phyloP scores from a whole-genome alignment of 106 monocot genomes.

The Posidonia australis region DNA sequence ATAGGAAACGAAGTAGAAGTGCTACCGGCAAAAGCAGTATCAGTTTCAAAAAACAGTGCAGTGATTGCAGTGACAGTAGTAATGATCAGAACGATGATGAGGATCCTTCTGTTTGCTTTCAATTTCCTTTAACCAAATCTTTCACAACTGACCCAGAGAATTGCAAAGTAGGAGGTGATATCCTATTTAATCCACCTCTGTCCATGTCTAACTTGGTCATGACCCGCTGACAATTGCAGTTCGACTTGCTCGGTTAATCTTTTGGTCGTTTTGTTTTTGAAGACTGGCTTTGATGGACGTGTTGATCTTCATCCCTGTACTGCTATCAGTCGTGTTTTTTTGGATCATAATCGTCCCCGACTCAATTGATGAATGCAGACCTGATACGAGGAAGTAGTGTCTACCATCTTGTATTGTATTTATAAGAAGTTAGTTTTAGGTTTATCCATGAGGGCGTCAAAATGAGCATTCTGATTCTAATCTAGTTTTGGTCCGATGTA shows the following conservation, averaged over 20 bases:
- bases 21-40: not conserved
- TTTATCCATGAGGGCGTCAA: not conserved
- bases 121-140: conserved; percentile 18
- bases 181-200: conserved; percentile 15
- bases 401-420: not conserved
- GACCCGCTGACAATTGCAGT: conserved; percentile 17
- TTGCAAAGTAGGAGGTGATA: conserved; percentile 41
- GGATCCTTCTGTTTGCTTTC: not conserved
- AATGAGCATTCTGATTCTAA: not conserved
- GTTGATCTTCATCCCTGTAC: not conserved
- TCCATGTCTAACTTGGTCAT: conserved; percentile 39
- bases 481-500: not conserved
- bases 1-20: conserved; percentile 23
- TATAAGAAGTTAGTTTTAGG: not conserved
- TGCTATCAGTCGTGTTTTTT: no score
- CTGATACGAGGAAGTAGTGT: not conserved
- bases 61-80: conserved; percentile 5
- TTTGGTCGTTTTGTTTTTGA: not conserved
- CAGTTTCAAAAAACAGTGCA: conserved; percentile 1
- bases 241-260: not conserved
- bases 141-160: conserved; percentile 24
- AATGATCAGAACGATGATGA: conserved; percentile 6
- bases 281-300: not conserved
- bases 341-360: no score
- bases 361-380: no score